Evolutionary conservation across 2,329 filamentous ascomycete species (phyloP).

Genomic region (Hypomyces rosellus): DNA sequence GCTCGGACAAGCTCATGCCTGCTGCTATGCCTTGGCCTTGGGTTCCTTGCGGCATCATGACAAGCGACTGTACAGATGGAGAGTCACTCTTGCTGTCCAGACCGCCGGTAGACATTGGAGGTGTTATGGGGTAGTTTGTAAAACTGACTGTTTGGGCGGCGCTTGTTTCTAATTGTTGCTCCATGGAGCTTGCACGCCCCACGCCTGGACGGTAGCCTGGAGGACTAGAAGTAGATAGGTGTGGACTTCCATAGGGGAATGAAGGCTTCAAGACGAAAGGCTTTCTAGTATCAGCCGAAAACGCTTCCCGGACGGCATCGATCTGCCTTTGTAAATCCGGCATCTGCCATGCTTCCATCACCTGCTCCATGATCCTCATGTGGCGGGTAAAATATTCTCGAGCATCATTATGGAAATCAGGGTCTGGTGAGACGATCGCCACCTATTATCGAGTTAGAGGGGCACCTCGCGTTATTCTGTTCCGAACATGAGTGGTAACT

Average conservation of each 20-base stretch:
- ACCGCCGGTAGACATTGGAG: constrained; percentile 68
- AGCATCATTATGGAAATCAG: constrained; percentile 77
- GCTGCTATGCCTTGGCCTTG: constrained; percentile 47
- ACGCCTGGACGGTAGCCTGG: constrained; percentile 43
- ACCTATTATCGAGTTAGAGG: constrained; percentile 47
- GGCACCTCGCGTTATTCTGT: background rate
- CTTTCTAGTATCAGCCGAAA: constrained; percentile 77
- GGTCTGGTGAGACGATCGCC: constrained; percentile 87
- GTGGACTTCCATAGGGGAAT: constrained; percentile 81
- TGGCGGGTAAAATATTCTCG: constrained; percentile 86
- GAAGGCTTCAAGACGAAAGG: constrained; percentile 84
- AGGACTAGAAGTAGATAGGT: constrained; percentile 58
- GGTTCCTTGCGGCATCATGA: constrained; percentile 60
- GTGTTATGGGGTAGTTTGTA: constrained; percentile 65
- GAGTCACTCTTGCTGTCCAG: constrained; percentile 73
- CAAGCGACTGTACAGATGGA: constrained; percentile 63
- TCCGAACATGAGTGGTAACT: constrained; percentile 30
- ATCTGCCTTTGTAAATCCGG: constrained; percentile 87
- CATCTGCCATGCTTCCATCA: constrained; percentile 77
- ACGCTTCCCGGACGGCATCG: constrained; percentile 80
- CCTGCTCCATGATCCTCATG: constrained; percentile 87
- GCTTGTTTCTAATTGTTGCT: constrained; percentile 48
- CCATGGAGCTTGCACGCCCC: constrained; percentile 43
- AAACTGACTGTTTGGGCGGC: constrained; percentile 59
- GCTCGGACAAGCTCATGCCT: constrained; percentile 55